phyloP scores from a whole-genome alignment of 306 rosid genomes.

The Mucuna pruriens region DNA sequence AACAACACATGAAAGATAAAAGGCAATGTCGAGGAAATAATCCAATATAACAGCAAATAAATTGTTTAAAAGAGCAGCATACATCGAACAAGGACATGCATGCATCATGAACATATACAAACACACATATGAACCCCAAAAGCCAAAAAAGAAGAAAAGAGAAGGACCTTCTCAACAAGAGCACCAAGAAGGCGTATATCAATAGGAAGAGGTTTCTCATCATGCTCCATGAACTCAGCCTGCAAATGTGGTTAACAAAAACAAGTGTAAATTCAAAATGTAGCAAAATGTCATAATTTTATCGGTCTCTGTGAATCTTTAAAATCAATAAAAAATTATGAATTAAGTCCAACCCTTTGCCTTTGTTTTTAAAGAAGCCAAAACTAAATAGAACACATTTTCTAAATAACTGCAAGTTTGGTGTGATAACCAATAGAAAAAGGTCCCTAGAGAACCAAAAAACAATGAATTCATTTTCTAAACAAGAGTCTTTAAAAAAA shows the following conservation, averaged over 20 bases:
- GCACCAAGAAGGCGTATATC: slow-evolving; percentile 99
- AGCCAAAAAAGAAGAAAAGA: not conserved
- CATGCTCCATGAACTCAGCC: slow-evolving; percentile 99
- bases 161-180: slow-evolving; percentile 90
- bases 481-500: not conserved
- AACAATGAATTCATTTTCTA: not conserved
- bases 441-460: slow-evolving; percentile 10
- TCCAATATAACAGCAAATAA: slow-evolving; percentile 13
- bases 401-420: not conserved
- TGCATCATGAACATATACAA: not conserved
- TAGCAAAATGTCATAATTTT: slow-evolving; percentile 5
- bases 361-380: not conserved
- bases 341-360: not conserved
- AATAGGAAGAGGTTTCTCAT: slow-evolving; percentile 98
- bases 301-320: slow-evolving; percentile 27
- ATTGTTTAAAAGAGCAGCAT: slow-evolving; percentile 5
- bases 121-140: not conserved
- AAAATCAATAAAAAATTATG: slow-evolving; percentile 22
- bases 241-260: slow-evolving; percentile 47
- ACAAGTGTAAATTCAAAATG: slow-evolving; percentile 22
- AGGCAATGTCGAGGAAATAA: not conserved
- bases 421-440: slow-evolving; percentile 6
- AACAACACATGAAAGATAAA: slow-evolving; percentile 20
- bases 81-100: slow-evolving; percentile 1
- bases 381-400: slow-evolving; percentile 6